A percentile compares a stretch with the other conserved stretches of the same genome.
Evolutionary conservation across 768 basidiomycete species (phyloP).

Genomic region (Phylloporus scabripes): DNA sequence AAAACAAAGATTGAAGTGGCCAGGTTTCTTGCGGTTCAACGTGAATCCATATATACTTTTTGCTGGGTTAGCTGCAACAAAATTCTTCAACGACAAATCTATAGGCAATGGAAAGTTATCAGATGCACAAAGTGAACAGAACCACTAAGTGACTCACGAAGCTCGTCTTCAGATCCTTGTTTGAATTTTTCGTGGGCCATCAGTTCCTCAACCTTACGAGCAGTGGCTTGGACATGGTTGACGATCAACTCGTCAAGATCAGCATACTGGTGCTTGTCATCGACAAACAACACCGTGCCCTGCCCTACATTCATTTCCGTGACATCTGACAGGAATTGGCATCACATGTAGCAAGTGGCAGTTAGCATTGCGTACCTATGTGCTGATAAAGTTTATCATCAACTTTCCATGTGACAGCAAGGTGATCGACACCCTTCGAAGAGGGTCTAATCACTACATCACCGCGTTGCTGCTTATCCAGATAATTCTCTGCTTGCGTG

Average conservation of each 20-base stretch:
- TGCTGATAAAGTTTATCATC: conserved; percentile 95
- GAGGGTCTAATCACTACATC: conserved; percentile 97
- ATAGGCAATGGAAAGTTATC: neutral
- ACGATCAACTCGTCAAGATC: conserved; percentile 97
- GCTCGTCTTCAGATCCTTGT: conserved; percentile 77
- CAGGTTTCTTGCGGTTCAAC: conserved; percentile 81
- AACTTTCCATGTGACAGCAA: conserved; percentile 99
- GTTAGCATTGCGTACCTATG: conserved; percentile 58
- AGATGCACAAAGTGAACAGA: neutral
- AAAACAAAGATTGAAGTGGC: conserved; percentile 92
- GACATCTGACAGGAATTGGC: conserved; percentile 51
- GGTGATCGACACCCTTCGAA: conserved; percentile 87
- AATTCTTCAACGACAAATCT: conserved; percentile 88
- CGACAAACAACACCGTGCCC: conserved; percentile 64
- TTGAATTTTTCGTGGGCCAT: conserved; percentile 96
- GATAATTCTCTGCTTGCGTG: conserved; percentile 79
- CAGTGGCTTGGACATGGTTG: conserved; percentile 93
- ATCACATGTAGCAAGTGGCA: neutral
- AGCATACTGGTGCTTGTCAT: conserved; percentile 74
- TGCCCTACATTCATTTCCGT: conserved; percentile 75
- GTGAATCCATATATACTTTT: conserved; percentile 96
- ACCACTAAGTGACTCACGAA: conserved; percentile 57
- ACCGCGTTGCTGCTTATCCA: conserved; percentile 87
- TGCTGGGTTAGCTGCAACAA: conserved; percentile 87
- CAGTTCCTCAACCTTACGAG: conserved; percentile 87